phyloP scores from a whole-genome alignment of 2,329 filamentous ascomycete genomes.

The Ascomycota sp. region DNA sequence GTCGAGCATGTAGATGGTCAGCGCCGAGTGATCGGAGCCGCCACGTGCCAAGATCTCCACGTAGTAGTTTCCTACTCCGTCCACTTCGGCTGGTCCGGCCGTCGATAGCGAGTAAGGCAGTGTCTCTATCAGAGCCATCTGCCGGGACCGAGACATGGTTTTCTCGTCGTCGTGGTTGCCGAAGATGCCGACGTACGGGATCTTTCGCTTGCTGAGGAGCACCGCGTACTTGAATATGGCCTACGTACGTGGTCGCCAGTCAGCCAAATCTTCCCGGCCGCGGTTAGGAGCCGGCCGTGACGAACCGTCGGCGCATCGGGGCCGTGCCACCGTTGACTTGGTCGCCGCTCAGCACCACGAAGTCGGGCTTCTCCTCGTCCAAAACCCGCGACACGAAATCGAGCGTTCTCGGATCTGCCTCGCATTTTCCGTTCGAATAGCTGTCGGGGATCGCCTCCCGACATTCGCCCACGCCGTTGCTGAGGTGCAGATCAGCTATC shows the following conservation, averaged over 20 bases:
- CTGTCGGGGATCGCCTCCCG: constrained; percentile 65
- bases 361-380: constrained; percentile 81
- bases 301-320: constrained; percentile 66
- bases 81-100: constrained; percentile 63
- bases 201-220: constrained; percentile 65
- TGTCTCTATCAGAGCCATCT: constrained; percentile 73
- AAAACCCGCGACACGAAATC: constrained; percentile 72
- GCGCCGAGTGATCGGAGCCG: constrained; percentile 62
- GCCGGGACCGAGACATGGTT: constrained; percentile 50
- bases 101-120: constrained; percentile 79
- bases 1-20: constrained; percentile 90
- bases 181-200: constrained; percentile 86
- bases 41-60: constrained; percentile 74
- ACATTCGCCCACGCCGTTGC: constrained; percentile 70
- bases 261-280: neutral
- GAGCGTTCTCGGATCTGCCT: constrained; percentile 77
- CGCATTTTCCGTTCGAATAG: constrained; percentile 56
- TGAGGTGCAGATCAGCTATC: constrained; percentile 81
- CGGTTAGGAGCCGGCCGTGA: constrained; percentile 1
- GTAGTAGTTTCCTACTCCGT: constrained; percentile 87
- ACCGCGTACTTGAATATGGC: constrained; percentile 87
- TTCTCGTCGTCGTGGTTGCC: constrained; percentile 96
- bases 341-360: constrained; percentile 82
- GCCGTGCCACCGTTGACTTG: constrained; percentile 90
- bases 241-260: constrained; percentile 14